These are phyloP conservation scores for Malus sylvestris DNA, from an alignment of 306 rosid species.

Conservation along the genomic window DNA sequence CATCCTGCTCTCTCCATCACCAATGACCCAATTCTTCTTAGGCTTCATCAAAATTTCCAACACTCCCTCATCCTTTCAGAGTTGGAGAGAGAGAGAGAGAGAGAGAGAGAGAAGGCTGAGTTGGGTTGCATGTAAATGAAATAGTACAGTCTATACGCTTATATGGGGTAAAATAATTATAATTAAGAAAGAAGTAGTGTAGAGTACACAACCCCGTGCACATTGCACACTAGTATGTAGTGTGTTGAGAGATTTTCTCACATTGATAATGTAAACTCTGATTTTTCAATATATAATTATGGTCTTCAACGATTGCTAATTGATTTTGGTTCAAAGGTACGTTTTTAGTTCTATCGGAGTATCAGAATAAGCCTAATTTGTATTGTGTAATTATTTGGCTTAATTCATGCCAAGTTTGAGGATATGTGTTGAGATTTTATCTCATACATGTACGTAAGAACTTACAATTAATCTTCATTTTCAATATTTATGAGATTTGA, in stretches of 20 bases:
- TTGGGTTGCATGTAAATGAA: neutral
- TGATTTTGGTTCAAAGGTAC: neutral
- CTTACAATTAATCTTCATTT: no score
- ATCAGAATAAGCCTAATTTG: neutral
- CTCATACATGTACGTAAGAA: neutral
- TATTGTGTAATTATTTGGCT: neutral
- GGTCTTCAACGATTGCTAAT: neutral
- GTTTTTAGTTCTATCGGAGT: neutral
- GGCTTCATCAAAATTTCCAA: constrained; percentile 19
- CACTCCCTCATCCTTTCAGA: constrained; percentile 5
- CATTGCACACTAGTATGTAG: neutral
- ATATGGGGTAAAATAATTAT: neutral
- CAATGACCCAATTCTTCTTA: constrained; percentile 17
- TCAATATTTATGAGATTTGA: neutral
- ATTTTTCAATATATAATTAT: neutral
- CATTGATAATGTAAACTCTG: neutral
- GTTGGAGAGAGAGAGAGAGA: neutral
- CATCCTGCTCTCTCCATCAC: constrained; percentile 54
- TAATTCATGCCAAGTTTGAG: neutral
- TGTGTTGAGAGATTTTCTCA: neutral
- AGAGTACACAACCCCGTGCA: neutral
- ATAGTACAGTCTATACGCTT: neutral
- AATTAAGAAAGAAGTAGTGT: neutral
- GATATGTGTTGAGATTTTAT: neutral
- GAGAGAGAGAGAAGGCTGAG: neutral